Conservation (phyloP, 2,329 filamentous ascomycete genomes). For the Exophiala xenobiotica region DNA sequence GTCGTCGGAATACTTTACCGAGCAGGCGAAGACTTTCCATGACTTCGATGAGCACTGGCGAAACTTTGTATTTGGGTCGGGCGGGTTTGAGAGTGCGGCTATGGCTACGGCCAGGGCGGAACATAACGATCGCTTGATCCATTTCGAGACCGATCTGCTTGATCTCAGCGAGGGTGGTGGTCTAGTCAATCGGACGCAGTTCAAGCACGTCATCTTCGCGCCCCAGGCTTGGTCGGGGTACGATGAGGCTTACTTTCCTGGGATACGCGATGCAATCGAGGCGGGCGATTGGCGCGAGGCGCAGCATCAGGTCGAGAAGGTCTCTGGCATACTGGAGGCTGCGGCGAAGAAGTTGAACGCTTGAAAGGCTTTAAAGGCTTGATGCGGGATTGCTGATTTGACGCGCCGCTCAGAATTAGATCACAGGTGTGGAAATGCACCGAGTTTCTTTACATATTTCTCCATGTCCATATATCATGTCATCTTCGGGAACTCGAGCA, state of each 20-base stretch:
- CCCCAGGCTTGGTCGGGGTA: constrained; percentile 74
- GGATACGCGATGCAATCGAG: constrained; percentile 78
- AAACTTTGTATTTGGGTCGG: constrained; percentile 64
- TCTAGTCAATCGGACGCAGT: constrained; percentile 71
- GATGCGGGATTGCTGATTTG: too few species aligned
- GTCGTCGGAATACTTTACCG: constrained; percentile 61
- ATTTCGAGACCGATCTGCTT: constrained; percentile 79
- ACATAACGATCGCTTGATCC: constrained; percentile 76
- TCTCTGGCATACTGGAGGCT: constrained; percentile 63
- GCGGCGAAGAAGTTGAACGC: constrained; percentile 44
- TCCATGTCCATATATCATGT: not conserved
- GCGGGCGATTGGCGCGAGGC: constrained; percentile 68
- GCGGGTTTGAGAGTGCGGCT: constrained; percentile 72
- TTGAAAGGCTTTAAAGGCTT: not conserved
- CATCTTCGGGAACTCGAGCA: not conserved
- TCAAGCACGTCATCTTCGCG: constrained; percentile 88
- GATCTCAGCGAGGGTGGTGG: constrained; percentile 59
- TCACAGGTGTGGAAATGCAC: not conserved
- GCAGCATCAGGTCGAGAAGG: constrained; percentile 67
- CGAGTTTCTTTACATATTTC: not conserved
- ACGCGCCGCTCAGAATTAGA: not conserved
- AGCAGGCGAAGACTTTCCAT: constrained; percentile 64
- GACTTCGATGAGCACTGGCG: constrained; percentile 78
- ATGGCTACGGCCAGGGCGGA: constrained; percentile 66
- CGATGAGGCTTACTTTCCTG: constrained; percentile 71